Evolutionary conservation across 2,329 filamentous ascomycete species (phyloP), one percentile per base, ranked within the genome.

Genomic region (Paracorniculantispora psalliotae): DNA sequence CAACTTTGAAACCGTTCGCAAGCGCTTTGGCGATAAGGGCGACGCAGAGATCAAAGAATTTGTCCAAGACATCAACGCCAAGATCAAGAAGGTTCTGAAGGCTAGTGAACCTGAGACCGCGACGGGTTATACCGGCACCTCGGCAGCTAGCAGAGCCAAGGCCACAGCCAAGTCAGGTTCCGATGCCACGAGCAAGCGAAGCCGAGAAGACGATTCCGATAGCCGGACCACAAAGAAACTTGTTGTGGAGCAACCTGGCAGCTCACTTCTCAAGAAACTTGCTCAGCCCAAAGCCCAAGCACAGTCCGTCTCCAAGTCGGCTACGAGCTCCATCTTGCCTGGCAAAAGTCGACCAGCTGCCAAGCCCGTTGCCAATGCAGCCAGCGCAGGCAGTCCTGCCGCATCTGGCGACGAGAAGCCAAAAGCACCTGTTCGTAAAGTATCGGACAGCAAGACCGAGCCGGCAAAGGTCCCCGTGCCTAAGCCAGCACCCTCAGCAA

Each of bases 1-100:
- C 43, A 89, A 89, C 66, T 82, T 91, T 59, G 81, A 84, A 59
- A 84, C 82, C 57, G 81, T 89, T 17, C 79, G 85, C 43, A 83
- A 83, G 61, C 80, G 83, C 9, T 83, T 88, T 67, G 80, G 79
- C 61, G 86, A 83, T 66, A 85, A 84, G 66, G 87, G 84, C 26
- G 86, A 89, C 66, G 79, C 81, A 0, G 82, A 87, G 55, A 82
- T 84, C 50, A 87, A 87, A 65, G 79, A 79, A 4, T 74, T 87
- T 49, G 82, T 88, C 4, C 78, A 80, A 37, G 79, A 80, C 61
- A 86, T 88, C 49, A 72, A 80, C n/a, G 65, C 68, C 30, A 76
- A 77, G n/a, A 69, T 77, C 52, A 76, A 69, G 59, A 80, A 78
- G 59, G 72, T 78, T 1, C 59, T 63, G 51, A 75, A 69, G 60